These are phyloP conservation scores for Erythrophleum fordii DNA, from an alignment of 306 rosid species.

Conservation along the genomic window DNA sequence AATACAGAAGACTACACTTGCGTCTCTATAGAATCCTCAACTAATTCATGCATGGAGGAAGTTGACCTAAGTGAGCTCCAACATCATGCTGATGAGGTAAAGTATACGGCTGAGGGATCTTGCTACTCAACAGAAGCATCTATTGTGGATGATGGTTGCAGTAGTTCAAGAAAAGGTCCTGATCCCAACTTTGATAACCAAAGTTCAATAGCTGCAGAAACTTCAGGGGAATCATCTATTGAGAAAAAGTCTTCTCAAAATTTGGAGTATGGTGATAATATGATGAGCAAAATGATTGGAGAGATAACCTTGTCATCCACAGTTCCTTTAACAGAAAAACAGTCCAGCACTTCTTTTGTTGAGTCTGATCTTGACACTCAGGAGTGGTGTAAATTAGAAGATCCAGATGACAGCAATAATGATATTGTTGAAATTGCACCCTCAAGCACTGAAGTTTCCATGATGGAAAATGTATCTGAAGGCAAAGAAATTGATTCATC, in stretches of 20 bases:
- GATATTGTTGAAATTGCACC: constrained; percentile 46
- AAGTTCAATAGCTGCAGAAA: constrained; percentile 42
- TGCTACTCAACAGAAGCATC: constrained; percentile 38
- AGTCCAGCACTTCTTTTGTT: constrained; percentile 34
- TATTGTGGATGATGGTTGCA: constrained; percentile 35
- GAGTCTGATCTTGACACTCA: constrained; percentile 37
- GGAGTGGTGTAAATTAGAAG: constrained; percentile 36
- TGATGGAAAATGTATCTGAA: constrained; percentile 34
- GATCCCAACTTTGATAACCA: constrained; percentile 30
- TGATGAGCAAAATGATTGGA: constrained; percentile 40
- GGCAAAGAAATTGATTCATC: constrained; percentile 36
- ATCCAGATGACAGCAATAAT: constrained; percentile 41
- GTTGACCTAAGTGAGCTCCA: constrained; percentile 26
- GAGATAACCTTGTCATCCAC: constrained; percentile 36
- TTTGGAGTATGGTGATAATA: constrained; percentile 36
- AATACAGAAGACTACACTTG: constrained; percentile 34
- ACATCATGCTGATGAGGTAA: constrained; percentile 44
- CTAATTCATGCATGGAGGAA: constrained; percentile 19
- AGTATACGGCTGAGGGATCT: constrained; percentile 37
- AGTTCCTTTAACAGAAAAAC: constrained; percentile 40
- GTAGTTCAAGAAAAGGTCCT: constrained; percentile 41
- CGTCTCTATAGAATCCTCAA: constrained; percentile 33
- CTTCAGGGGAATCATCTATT: constrained; percentile 36
- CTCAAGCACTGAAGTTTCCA: constrained; percentile 36
- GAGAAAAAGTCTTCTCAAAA: constrained; percentile 39